Evolutionary conservation across 2,329 filamentous ascomycete species (phyloP), one percentile per base, ranked within the genome.

Genomic region (Acrocalymma vagum): DNA sequence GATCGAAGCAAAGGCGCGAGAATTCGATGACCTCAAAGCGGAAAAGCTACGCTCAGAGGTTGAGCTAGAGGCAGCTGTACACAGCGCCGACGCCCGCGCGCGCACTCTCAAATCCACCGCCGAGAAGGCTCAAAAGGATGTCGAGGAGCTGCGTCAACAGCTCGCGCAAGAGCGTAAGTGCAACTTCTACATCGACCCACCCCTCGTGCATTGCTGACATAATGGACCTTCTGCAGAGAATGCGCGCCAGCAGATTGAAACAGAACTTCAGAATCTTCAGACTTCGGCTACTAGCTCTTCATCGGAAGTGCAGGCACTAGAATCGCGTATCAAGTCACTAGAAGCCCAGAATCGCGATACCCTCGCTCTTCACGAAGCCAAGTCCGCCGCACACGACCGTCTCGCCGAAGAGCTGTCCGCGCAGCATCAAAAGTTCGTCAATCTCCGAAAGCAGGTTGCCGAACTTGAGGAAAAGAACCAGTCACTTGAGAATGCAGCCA

Each of bases 311-410:
- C 85, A 88, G 58, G 83, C 84, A 3, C 79, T 99, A 10, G 86
- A 88, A 59, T 84, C 88, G 44, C 91, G 93, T 57, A 90, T 99
- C 59, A 78, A 86, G 32, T 88, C 90, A 0, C 83, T 99, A 3
- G 92, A 99, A 71, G 85, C 89, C 0, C 94, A 93, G 6, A 97
- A 96, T 65, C 87, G 94, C 48, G 93, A 96, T 51, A 93, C 91
- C 10, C 74, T 97, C 4, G 86, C 88, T 27, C 84, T 96, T 22
- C 85, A 97, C 48, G 93, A 97, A 63, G 87, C 90, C 13, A 96
- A 96, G 72, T 90, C 88, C 38, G 84, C 84, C 8, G 88, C 91
- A 24, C 90, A 96, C 65, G 89, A 96, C 55, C 85, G 85, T 45
- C 80, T 99, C 3, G 85, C 90, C 4, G 86, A 91, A 43, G 94